Base-by-base conservation (phyloP, 192 early-diverging fungal species). In the Podila verticillata region DNA sequence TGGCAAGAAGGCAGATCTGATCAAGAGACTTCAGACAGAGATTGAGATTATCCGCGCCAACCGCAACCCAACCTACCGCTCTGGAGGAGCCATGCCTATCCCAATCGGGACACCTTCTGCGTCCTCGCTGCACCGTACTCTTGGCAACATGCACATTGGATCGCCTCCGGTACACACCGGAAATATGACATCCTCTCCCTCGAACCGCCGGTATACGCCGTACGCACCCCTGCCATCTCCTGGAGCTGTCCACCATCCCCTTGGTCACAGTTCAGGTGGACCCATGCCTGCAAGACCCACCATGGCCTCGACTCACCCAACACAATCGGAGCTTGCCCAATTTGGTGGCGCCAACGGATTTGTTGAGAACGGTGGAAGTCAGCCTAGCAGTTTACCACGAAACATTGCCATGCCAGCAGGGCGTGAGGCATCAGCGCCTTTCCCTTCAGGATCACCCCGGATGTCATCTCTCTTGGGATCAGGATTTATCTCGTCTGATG, bases 1-100 rank as follows among this genome's bases (percentile, higher is more conserved):
- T 20, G 93, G 93, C 17, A 93, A 92, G 75, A 94, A 94, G 51
- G 92, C 90, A 2, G 77, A 90, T 10, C 67, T 94, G 57, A 83
- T 92, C n/a, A 86, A 92, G 77, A 68, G 93, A 28, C 68, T 94
- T 1, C 84, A 91, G 73, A 88, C 84, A 15, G 92, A 93, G 82
- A 72, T 81, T 17, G 85, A 88, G 17, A 24, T 71, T 9, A 80
- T 88, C 36, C 85, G 84, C 62, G 83, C 83, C 48, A 82, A 68
- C 65, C 79, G 82, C 65, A 69, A 73, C 32, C n/a, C 82, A 65
- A 22, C 35, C 44, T 47, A 39, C 36, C 57, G 59, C 19, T 20
- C 66, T 15, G 68, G 44, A 26, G 19, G 34, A 20, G 54, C 68
- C 1, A 48, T 49, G 5, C 72, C 80, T 0, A 48, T 72, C 28